Evolutionary conservation across 2,329 filamentous ascomycete genomes (phyloP).

Genomic region (Stromatinia cepivora): DNA sequence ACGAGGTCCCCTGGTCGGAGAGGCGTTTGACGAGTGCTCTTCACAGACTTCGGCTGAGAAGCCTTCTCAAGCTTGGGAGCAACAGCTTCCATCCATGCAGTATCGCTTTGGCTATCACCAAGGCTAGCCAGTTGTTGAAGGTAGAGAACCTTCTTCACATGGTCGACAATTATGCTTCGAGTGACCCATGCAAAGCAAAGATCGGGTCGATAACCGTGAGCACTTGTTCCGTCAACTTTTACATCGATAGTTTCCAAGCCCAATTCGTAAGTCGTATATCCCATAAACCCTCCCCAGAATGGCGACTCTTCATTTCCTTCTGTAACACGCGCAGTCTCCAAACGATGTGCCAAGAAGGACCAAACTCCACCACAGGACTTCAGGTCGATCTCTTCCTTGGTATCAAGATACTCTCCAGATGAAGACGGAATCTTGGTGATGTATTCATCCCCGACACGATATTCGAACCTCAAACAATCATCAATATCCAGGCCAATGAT

Average conservation of each 20-base stretch:
- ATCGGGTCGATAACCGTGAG: constrained; percentile 49
- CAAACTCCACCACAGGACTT: constrained; percentile 38
- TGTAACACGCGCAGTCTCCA: constrained; percentile 45
- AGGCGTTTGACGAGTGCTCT: constrained; percentile 12
- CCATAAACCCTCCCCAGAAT: constrained; percentile 71
- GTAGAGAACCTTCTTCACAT: constrained; percentile 54
- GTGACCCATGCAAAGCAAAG: constrained; percentile 63
- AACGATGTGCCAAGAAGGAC: constrained; percentile 41
- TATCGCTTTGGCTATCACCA: constrained; percentile 40
- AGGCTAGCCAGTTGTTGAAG: constrained; percentile 55
- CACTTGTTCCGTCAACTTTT: constrained; percentile 26
- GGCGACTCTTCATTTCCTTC: constrained; percentile 46
- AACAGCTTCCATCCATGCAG: constrained; percentile 28
- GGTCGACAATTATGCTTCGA: constrained; percentile 64
- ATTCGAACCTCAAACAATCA: constrained; percentile 57
- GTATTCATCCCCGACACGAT: constrained; percentile 51
- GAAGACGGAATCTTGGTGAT: constrained; percentile 26
- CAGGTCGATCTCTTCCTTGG: constrained; percentile 20
- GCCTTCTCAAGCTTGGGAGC: constrained; percentile 24
- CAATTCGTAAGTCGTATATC: constrained; percentile 68
- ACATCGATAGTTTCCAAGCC: constrained; percentile 56
- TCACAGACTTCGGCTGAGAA: constrained; percentile 19
- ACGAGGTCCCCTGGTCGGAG: constrained; percentile 13
- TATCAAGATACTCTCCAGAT: not conserved
- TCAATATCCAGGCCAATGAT: constrained; percentile 69